Base-by-base conservation (phyloP, 352 stramenopile species). In the Pythium rishiriense region DNA sequence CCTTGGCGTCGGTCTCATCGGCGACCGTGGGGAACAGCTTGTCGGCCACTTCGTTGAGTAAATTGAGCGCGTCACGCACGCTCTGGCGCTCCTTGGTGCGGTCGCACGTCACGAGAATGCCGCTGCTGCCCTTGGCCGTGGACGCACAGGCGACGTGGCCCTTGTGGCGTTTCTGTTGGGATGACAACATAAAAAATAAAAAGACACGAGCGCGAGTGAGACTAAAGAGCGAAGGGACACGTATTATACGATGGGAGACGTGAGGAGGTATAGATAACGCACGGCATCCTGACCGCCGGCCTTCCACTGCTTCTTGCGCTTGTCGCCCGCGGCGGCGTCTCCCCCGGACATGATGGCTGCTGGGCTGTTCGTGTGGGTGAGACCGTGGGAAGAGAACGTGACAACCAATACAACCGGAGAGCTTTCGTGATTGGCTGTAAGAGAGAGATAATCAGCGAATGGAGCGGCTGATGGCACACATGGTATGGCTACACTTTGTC, bases 71-170 rank as follows among this genome's bases (percentile, higher is more conserved):
- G 47, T 93, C 82, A 14, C 75, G 71, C 37, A 91, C 81, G 53
- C 76, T 85, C 68, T 88, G 84, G 41, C 80, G 77, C 68, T 93
- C 84, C 61, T 89, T 90, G 21, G 75, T 90, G 62, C 81, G 84
- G 55, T 93, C 84, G 51, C 84, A 93, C 28, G 81, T 93, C 42
- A 93, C 77, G 9, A 93, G 68, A 26, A 93, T 72, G 51, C 71
- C 84, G 10, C 73, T 75, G 14, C 66, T 78, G 31, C 80, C 80
- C 61, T 91, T 91, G 22, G 81, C 84, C 48, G 70, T 86, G 2
- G 78, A 69, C 1, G 83, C 83, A 29, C 73, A 62, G 4, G 58
- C 67, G 21, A 85, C 45, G 17, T 71, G 60, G 28, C 81, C 79
- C 46, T 90, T 87, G 60, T 89, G 78, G 42, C 82, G 82, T 72